Base-by-base conservation (phyloP, 768 basidiomycete species). In the Mycena albidolilacea region DNA sequence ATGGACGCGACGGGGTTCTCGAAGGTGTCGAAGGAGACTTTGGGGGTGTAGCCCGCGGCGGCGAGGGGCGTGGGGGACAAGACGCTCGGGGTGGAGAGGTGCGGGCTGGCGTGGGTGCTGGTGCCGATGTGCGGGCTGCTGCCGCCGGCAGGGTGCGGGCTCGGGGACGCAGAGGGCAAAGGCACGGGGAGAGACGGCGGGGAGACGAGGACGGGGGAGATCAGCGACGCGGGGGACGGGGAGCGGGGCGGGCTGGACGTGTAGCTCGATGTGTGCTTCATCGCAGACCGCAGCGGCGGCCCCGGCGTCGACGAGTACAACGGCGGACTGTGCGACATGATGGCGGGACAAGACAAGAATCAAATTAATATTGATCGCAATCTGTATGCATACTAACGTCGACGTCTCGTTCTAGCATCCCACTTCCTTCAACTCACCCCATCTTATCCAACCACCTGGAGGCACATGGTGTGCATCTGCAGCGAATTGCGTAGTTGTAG, bases 1-100 rank as follows among this genome's bases (percentile, higher is more conserved):
- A 96, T 94, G 79, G 89, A 88, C 8, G 93, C 92, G 35, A 86
- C 89, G 12, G 91, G 87, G 80, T 95, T 94, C 83, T 95, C 94
- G 68, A 96, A 95, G 0, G 95, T 96, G 80, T 96, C 95, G 79
- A 95, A 95, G 3, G 93, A 94, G 30, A 96, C 95, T 77, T 93
- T 93, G 10, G 90, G 88, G 10, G 90, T 92, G 77, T 89, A 90
- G 1, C 83, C 82, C 30, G 70, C 64, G 4, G 55, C 39, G 77
- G 74, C 80, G 66, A 61, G 71, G 71, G 77, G 52, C 62, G 74
- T 80, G 66, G 62, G 71, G 71, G 77, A 55, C 60, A 52, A 59
- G 74, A 66, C 10, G 68, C 12, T 2, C 30, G 30, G 30, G 23
- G 9, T 30, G 52, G 11, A 62, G 55, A 75, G 65, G 58, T 69